Evolutionary conservation across 2,329 filamentous ascomycete genomes (phyloP), one percentile per base, ranked within the genome.

Genomic region (Cladosporium sp.): DNA sequence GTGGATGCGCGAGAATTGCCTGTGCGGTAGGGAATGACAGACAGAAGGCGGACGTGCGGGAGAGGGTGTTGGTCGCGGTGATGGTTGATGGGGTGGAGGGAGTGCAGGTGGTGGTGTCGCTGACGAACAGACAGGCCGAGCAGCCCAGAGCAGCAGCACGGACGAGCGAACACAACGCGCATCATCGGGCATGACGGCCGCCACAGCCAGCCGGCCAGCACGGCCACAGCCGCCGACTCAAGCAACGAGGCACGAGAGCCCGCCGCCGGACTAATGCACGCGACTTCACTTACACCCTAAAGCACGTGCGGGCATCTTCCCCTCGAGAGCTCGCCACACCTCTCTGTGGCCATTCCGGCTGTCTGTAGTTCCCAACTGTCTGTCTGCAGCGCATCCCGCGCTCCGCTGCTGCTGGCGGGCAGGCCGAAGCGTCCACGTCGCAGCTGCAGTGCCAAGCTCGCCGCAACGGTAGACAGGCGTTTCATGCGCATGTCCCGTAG

Each of bases 61-160:
- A 35, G 42, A 53, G 45, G 22, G 43, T 46, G 38, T 34, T 31
- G 48, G 42, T 43, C n/a, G 42, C n/a, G 49, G 43, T 35, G 34
- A 32, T 41, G 34, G 43, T 49, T 28, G 22, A 38, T 35, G 43
- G 32, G 19, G 14, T 18, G 22, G 32, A 32, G 19, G 43, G 19
- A 32, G 43, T 34, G 32, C 41, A 35, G 54, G 44, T 45, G 33
- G 32, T 43, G 41, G 22, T 46, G 37, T 33, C 37, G 41, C 38
- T 49, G 51, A 35, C 35, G 35, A 14, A 38, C 34, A 35, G 22
- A 4, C 22, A 35, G 7, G 10, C 34, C n/a, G 35, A 14, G n/a
- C 35, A 38, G 16, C 22, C 22, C 13, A 38, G 35, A 38, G 35
- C 10, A n/a, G n/a, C 35, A 38, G n/a, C 11, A 38, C 22, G 22